These are phyloP conservation scores for Pleurotus cornucopiae DNA, from an alignment of 768 basidiomycete genomes.

Conservation along the genomic window DNA sequence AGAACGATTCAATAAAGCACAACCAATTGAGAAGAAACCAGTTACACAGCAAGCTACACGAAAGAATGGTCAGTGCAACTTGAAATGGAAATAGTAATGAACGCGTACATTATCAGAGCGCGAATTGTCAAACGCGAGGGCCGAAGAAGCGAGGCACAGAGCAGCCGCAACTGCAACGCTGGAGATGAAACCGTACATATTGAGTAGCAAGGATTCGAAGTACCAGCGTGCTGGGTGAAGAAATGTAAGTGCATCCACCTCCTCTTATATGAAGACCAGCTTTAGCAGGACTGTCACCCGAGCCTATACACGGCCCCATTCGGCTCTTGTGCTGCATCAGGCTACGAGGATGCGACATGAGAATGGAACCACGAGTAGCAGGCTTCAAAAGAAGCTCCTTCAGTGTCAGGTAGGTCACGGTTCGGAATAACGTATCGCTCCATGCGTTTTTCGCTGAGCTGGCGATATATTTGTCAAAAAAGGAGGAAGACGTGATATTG, in stretches of 20 bases:
- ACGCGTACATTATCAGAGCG: conserved; percentile 10
- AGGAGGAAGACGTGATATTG: neutral
- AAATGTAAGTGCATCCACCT: neutral
- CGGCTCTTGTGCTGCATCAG: neutral
- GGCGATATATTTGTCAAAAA: neutral
- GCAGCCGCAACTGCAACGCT: neutral
- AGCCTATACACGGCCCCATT: neutral
- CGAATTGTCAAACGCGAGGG: conserved; percentile 1
- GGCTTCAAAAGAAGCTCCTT: neutral
- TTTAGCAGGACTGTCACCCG: neutral
- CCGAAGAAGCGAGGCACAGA: conserved; percentile 1
- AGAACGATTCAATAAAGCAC: neutral
- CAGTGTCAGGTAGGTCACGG: neutral
- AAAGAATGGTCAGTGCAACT: neutral
- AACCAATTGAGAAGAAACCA: neutral
- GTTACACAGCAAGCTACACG: conserved; percentile 2
- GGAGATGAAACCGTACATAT: neutral
- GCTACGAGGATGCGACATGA: neutral
- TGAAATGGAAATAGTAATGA: conserved; percentile 1
- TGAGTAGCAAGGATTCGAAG: neutral
- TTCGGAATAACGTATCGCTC: neutral
- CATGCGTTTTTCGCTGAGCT: neutral
- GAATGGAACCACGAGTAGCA: neutral
- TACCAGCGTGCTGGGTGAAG: neutral
- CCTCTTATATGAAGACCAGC: neutral